These are phyloP conservation scores for Kwoniella sp. DNA, from an alignment of 768 basidiomycete genomes.

Conservation along the genomic window DNA sequence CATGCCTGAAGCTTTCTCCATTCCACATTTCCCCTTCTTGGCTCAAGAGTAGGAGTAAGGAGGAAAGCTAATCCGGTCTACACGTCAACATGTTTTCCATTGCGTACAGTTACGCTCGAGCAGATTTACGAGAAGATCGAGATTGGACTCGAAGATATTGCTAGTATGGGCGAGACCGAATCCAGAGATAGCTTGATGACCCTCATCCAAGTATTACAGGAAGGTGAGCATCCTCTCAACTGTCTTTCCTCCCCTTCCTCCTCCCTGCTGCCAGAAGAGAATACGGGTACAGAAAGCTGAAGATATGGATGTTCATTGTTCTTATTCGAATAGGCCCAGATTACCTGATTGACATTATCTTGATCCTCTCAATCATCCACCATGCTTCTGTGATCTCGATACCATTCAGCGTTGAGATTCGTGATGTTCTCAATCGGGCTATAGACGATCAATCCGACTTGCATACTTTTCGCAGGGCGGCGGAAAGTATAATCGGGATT, in stretches of 20 bases:
- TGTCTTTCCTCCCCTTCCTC: too few relatives aligned
- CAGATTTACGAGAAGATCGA: constrained; percentile 30
- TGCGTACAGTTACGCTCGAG: constrained; percentile 22
- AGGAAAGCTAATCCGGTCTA: too few relatives aligned
- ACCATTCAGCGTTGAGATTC: constrained; percentile 27
- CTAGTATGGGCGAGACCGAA: not conserved
- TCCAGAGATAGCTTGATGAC: constrained; percentile 2
- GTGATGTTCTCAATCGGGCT: constrained; percentile 29
- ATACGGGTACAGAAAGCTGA: too few relatives aligned
- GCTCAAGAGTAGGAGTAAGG: too few relatives aligned
- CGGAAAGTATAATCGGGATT: constrained; percentile 22
- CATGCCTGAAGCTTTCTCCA: too few relatives aligned
- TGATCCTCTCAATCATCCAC: constrained; percentile 37
- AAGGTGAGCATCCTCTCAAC: constrained; percentile 25
- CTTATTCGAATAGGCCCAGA: constrained; percentile 49
- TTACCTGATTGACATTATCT: constrained; percentile 42
- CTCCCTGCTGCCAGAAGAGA: too few relatives aligned
- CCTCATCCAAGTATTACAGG: constrained; percentile 28
- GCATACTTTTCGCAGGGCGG: constrained; percentile 22
- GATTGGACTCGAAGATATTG: constrained; percentile 4
- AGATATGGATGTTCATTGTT: too few relatives aligned
- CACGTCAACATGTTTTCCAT: too few relatives aligned
- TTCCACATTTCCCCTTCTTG: not conserved
- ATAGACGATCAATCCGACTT: constrained; percentile 24
- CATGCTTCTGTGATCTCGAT: constrained; percentile 41